phyloP scores from a whole-genome alignment of 805 yeast species.

The Wickerhamiella allomyrinae region DNA sequence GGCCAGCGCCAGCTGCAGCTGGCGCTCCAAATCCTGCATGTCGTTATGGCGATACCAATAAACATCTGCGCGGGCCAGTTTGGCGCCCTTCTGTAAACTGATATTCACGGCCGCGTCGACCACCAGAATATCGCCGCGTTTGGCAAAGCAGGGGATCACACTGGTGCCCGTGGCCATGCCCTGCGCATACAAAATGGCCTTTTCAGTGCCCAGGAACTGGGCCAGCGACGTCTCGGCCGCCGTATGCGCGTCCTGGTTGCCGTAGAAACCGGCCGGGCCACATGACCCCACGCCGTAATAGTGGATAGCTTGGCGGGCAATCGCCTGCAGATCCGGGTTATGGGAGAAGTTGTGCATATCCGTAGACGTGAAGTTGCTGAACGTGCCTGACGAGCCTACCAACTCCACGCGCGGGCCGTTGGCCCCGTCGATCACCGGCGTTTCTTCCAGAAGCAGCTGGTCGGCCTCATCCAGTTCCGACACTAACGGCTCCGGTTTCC shows the following conservation, averaged over 20 bases:
- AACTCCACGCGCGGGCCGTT: conserved; percentile 30
- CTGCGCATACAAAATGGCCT: conserved; percentile 80
- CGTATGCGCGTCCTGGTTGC: conserved; percentile 83
- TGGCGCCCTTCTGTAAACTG: conserved; percentile 75
- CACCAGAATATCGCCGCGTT: conserved; percentile 85
- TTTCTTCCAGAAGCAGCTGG: conserved; percentile 40
- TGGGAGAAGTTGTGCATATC: conserved; percentile 57
- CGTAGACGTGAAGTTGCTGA: conserved; percentile 53
- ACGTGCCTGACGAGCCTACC: conserved; percentile 23
- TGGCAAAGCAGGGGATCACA: conserved; percentile 83
- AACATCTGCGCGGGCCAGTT: conserved; percentile 73
- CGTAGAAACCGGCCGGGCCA: conserved; percentile 96
- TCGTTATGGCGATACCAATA: conserved; percentile 77
- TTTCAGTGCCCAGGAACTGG: conserved; percentile 58
- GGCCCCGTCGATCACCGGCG: conserved; percentile 50
- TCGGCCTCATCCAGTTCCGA: conserved; percentile 32
- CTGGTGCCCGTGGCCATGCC: conserved; percentile 78
- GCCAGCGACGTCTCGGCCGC: conserved; percentile 65
- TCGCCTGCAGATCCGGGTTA: conserved; percentile 32
- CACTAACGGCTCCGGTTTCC: conserved; percentile 83
- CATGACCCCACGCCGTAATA: conserved; percentile 92
- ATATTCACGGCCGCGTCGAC: conserved; percentile 69
- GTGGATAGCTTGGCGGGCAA: conserved; percentile 44
- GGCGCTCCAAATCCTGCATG: conserved; percentile 61
- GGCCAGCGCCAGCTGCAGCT: conserved; percentile 41